Conservation (phyloP, 495 filamentous ascomycete genomes). For the Jackrogersella multiformis region DNA sequence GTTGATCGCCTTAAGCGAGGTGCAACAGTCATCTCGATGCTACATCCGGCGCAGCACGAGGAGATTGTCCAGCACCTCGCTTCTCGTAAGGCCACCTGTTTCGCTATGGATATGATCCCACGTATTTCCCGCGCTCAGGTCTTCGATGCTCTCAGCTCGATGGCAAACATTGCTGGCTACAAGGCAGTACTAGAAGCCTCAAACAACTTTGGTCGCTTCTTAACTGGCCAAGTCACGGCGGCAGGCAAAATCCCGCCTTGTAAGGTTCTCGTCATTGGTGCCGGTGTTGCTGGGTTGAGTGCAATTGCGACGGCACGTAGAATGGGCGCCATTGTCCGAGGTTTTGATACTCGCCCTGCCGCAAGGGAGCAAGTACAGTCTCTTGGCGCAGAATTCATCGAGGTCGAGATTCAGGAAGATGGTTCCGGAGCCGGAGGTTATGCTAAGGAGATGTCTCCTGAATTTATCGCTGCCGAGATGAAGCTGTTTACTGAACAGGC, state of each 20-base stretch:
- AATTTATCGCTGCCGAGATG: slow-evolving; percentile 89
- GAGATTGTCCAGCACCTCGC: slow-evolving; percentile 73
- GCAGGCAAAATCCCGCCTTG: slow-evolving; percentile 84
- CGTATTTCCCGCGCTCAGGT: slow-evolving; percentile 83
- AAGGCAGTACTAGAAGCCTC: slow-evolving; percentile 85
- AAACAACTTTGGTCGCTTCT: slow-evolving; percentile 81
- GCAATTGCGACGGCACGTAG: slow-evolving; percentile 82
- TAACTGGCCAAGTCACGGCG: slow-evolving; percentile 85
- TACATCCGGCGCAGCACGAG: slow-evolving; percentile 78
- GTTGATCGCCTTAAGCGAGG: slow-evolving; percentile 67
- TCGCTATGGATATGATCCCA: slow-evolving; percentile 88
- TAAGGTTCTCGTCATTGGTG: slow-evolving; percentile 84
- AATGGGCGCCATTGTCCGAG: slow-evolving; percentile 83
- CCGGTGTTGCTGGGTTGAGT: slow-evolving; percentile 81
- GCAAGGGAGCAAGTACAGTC: slow-evolving; percentile 86
- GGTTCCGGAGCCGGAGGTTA: slow-evolving; percentile 84
- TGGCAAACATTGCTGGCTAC: slow-evolving; percentile 90
- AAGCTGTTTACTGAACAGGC: slow-evolving; percentile 84
- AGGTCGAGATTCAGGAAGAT: slow-evolving; percentile 84
- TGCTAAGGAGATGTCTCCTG: slow-evolving; percentile 87
- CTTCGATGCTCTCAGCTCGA: slow-evolving; percentile 83
- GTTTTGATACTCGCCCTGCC: slow-evolving; percentile 81
- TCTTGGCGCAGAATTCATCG: slow-evolving; percentile 83
- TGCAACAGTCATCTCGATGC: slow-evolving; percentile 75
- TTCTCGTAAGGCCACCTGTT: slow-evolving; percentile 68